Conservation (phyloP, 495 filamentous ascomycete genomes). For the Aspergillus conjunctus region DNA sequence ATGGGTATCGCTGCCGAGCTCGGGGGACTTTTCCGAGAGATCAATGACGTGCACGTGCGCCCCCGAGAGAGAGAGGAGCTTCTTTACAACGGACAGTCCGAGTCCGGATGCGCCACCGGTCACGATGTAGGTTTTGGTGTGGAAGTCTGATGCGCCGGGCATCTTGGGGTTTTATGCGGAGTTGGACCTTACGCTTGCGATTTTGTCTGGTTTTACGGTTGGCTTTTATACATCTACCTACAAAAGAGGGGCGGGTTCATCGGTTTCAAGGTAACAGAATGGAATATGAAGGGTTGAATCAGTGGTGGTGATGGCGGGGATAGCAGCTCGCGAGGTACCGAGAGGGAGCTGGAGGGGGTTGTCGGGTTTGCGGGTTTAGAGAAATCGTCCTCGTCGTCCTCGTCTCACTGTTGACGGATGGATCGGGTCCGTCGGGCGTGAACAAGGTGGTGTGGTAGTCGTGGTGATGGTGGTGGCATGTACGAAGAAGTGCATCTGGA, state of each 20-base stretch:
- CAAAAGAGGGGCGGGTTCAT: too few species aligned
- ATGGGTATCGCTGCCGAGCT: not conserved
- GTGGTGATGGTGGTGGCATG: too few species aligned
- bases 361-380: conserved; percentile 16
- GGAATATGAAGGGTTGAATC: too few species aligned
- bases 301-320: too few species aligned
- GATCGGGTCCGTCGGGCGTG: too few species aligned
- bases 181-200: too few species aligned
- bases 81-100: conserved; percentile 1
- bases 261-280: too few species aligned
- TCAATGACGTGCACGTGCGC: conserved; percentile 5
- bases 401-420: not conserved
- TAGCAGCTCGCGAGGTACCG: too few species aligned
- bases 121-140: conserved; percentile 8
- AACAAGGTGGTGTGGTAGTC: too few species aligned
- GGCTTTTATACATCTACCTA: too few species aligned
- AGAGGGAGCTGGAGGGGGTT: conserved; percentile 13
- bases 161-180: not conserved
- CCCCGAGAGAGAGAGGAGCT: conserved; percentile 8
- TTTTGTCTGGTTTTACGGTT: too few species aligned
- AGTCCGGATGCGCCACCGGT: conserved; percentile 9
- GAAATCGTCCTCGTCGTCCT: not conserved
- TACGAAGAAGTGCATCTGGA: not conserved
- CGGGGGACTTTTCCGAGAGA: not conserved
- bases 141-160: not conserved